Evolutionary conservation across 164 flowering plant genomes (phyloP).

Genomic region (Houttuynia cordata): DNA sequence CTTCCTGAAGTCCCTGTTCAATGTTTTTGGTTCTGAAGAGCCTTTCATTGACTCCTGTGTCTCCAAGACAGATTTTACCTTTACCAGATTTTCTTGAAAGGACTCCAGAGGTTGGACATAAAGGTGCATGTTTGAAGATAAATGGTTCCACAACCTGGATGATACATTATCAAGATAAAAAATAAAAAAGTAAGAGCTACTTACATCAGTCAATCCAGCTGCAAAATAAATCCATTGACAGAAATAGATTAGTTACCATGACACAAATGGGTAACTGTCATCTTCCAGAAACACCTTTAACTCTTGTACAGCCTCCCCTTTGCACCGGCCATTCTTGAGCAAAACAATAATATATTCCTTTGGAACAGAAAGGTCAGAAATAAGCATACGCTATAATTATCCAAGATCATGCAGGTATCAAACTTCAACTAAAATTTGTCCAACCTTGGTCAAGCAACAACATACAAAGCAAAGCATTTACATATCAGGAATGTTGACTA

Average conservation of each 20-base stretch:
- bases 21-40: constrained; percentile 5
- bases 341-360: constrained; percentile 95
- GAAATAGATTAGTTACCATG: constrained; percentile 43
- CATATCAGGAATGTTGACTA: no score
- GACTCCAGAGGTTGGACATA: constrained; percentile 40
- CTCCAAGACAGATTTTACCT: constrained; percentile 15
- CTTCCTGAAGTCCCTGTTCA: constrained; percentile 4
- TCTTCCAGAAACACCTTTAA: constrained; percentile 87
- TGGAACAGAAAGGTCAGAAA: constrained; percentile 8
- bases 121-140: constrained; percentile 42
- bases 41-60: constrained; percentile 13
- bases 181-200: background rate
- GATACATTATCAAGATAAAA: background rate
- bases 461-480: no score
- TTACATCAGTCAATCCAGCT: background rate
- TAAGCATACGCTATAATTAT: background rate
- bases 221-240: constrained; percentile 1
- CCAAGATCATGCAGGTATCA: background rate
- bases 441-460: no score
- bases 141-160: constrained; percentile 91
- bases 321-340: constrained; percentile 77
- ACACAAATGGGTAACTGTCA: constrained; percentile 64
- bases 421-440: background rate
- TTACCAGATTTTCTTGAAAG: constrained; percentile 22
- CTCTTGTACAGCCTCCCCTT: constrained; percentile 77